A percentile compares a stretch with the other conserved stretches of the same genome.
phyloP scores from a whole-genome alignment of 257 asterid species.

The Leonotis leonurus region DNA sequence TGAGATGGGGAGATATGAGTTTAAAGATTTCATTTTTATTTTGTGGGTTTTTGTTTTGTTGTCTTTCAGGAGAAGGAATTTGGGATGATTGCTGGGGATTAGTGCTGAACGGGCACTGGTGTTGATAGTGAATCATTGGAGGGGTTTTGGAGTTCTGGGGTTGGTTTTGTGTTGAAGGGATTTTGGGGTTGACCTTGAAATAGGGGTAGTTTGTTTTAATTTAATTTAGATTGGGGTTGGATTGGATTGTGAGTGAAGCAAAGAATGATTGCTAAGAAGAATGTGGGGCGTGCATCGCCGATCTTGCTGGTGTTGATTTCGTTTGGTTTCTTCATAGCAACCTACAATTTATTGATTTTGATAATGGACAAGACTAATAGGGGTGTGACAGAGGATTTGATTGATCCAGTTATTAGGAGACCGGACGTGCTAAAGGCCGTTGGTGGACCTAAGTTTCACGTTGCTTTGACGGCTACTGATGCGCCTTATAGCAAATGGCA shows the following conservation, averaged over 20 bases:
- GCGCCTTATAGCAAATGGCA: constrained; percentile 95
- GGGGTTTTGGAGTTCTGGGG: constrained; percentile 4
- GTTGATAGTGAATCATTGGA: constrained; percentile 16
- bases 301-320: constrained; percentile 56
- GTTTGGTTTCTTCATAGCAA: constrained; percentile 70
- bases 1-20: background rate
- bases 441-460: constrained; percentile 53
- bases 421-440: constrained; percentile 31
- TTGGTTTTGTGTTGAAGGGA: background rate
- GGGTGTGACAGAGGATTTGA: constrained; percentile 31
- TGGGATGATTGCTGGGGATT: constrained; percentile 16
- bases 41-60: background rate
- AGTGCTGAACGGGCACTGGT: constrained; percentile 23
- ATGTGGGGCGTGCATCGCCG: constrained; percentile 62
- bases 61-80: constrained; percentile 16
- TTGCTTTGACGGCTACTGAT: constrained; percentile 84
- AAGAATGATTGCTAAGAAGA: constrained; percentile 53
- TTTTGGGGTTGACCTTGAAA: constrained; percentile 12
- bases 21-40: constrained; percentile 2
- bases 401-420: constrained; percentile 45
- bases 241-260: constrained; percentile 4
- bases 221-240: background rate
- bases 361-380: constrained; percentile 43
- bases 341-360: constrained; percentile 70
- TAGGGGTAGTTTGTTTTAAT: too few species aligned